Evolutionary conservation across 2,329 filamentous ascomycete species (phyloP).

Genomic region (Coniochaeta hoffmannii): DNA sequence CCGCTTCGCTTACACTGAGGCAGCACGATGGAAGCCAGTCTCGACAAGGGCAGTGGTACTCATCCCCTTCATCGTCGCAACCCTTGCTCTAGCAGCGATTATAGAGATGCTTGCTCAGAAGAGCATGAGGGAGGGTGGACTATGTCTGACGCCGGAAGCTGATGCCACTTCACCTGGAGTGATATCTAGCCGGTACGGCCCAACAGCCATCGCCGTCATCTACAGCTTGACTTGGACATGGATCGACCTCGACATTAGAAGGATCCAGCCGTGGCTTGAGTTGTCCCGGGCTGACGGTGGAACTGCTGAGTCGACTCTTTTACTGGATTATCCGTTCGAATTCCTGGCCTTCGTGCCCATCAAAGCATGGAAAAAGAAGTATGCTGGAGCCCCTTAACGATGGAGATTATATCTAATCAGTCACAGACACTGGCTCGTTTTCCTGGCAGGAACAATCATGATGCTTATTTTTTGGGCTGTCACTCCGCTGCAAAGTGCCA

Average conservation of each 20-base stretch:
- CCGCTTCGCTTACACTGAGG: neutral
- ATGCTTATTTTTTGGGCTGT: constrained; percentile 47
- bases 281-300: constrained; percentile 40
- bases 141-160: constrained; percentile 18
- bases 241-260: constrained; percentile 51
- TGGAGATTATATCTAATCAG: neutral
- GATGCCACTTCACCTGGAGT: constrained; percentile 26
- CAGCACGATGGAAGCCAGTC: constrained; percentile 27
- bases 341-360: constrained; percentile 26
- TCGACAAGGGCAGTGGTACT: constrained; percentile 30
- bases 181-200: constrained; percentile 32
- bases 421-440: constrained; percentile 44
- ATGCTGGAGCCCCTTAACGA: constrained; percentile 25
- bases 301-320: constrained; percentile 33
- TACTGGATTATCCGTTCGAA: constrained; percentile 44
- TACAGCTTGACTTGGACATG: constrained; percentile 52
- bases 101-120: constrained; percentile 36
- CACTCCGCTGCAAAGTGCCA: constrained; percentile 47
- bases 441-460: constrained; percentile 37
- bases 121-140: constrained; percentile 32
- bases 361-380: constrained; percentile 24
- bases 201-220: constrained; percentile 44
- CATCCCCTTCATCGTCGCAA: constrained; percentile 23
- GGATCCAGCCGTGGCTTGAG: constrained; percentile 54
- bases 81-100: constrained; percentile 29